Base-by-base conservation (phyloP, 371 early-diverging fungal genomes). In the Haplosporangium sp. region DNA sequence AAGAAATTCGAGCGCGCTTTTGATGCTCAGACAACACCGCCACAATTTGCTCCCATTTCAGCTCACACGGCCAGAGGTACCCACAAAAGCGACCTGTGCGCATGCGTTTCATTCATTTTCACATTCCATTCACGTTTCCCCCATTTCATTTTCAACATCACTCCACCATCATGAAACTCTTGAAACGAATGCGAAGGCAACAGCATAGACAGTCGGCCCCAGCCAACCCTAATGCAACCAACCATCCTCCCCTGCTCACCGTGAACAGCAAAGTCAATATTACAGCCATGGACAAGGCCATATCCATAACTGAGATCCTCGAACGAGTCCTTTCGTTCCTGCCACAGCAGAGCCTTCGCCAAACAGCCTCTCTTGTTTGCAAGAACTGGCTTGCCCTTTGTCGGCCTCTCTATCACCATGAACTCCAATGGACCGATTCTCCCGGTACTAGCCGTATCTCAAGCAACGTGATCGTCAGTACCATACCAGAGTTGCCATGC, bases 221-320 rank as follows among this genome's bases (percentile, higher is more conserved):
- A 29, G 29, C 29, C 29, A 29, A 29, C 29, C 29, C 29, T 29
- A 29, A 45, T 16, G 45, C 45, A 1, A 5, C 45, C 45, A 45
- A 45, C 13, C 2, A 45, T 16, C 45, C 45, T 45, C 16, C 16
- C 2, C 45, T 45, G 2, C 11, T 45, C 45, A 45, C 45, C 6
- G 45, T 16, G 4, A 29, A 29, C 29, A 29, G 29, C 45, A 45
- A 6, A 6, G 45, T 16, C 45, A 45, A 45, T 45, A 45, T 53
- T 36, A 9, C 62, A 29, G 18, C 55, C 5, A 51, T 59, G 55
- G 46, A 37, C 8, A 50, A 36, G 14, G 73, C 73, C 8, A 61
- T 73, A 23, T 56, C 66, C 12, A 58, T 73, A 10, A 51, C 67
- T 6, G 73, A 73, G 46, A 52, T 67, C 52, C 67, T 73, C 8